These are phyloP conservation scores for Alternaria burnsii DNA, from an alignment of 2,329 filamentous ascomycete species.

Conservation along the genomic window DNA sequence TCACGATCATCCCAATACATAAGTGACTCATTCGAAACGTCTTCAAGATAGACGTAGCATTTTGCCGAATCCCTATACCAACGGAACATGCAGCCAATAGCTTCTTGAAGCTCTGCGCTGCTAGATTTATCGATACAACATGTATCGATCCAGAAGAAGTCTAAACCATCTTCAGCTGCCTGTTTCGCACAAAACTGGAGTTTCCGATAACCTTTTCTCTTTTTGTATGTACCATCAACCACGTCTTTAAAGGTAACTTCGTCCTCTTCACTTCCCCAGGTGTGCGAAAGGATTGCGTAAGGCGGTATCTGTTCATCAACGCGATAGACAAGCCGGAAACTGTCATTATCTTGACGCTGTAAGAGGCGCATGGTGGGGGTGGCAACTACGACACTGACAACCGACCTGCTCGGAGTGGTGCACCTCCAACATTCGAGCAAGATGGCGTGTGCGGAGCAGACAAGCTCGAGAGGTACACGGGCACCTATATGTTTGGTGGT, in stretches of 20 bases:
- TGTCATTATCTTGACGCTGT: too few relatives aligned
- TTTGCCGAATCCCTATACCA: neutral
- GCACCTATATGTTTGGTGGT: too few relatives aligned
- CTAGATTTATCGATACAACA: neutral
- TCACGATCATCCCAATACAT: too few relatives aligned
- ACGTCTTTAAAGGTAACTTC: conserved; percentile 39
- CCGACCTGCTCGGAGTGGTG: too few relatives aligned
- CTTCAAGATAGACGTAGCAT: conserved; percentile 2
- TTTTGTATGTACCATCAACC: conserved; percentile 1
- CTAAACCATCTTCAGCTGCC: neutral
- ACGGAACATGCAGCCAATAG: conserved; percentile 4
- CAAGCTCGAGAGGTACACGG: too few relatives aligned
- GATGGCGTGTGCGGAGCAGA: too few relatives aligned
- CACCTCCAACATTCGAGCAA: too few relatives aligned
- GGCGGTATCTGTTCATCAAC: too few relatives aligned
- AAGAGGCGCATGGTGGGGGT: too few relatives aligned
- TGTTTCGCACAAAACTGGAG: neutral
- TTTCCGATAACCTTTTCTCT: neutral
- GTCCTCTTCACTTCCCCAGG: conserved; percentile 32
- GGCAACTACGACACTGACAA: too few relatives aligned
- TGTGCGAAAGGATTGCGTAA: conserved; percentile 40
- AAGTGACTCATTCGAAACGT: neutral
- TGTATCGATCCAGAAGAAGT: conserved; percentile 12
- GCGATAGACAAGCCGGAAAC: too few relatives aligned
- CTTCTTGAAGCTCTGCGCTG: neutral